Evolutionary conservation across 495 filamentous ascomycete species (phyloP), one percentile per base, ranked within the genome.

Genomic region (Pyrenopolyporus hunteri): DNA sequence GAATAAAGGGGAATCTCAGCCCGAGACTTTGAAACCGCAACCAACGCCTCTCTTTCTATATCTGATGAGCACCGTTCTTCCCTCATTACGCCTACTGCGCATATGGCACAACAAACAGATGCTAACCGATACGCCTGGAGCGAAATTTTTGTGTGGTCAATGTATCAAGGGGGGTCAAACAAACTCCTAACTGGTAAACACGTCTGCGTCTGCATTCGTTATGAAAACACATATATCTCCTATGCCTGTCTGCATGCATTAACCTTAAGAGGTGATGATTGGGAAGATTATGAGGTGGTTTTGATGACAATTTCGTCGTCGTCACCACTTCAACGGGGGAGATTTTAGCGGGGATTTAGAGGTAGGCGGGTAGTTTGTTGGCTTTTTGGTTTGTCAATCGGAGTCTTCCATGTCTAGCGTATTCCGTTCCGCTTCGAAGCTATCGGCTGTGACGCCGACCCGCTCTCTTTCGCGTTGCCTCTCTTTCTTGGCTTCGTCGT

Each of bases 401-500:
- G 69, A 71, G 47, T 71, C 69, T 42, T 71, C 69, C 69, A 71
- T 71, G 35, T 76, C 74, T 64, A 76, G 59, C 5, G 67, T 54
- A 22, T 76, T 73, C 6, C 73, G 70, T 33, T 75, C 73, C 8
- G 61, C 69, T 37, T 76, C 73, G 8, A 75, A 72, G 40, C 65
- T 72, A 11, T 70, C 72, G 11, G 73, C 73, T 35, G 73, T 74
- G 49, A 71, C 64, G 29, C 64, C 39, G 1, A 67, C 48, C 44
- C 64, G 39, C 43, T 67, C 63, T 20, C 51, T 57, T 31, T 60
- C 63, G 16, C 62, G 54, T 42, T 63, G 59, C 42, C 67, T 55
- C 39, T 70, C 67, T 47, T 69, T 70, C 48, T 69, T 71, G 6
- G 50, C 43, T 10, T 77, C 71, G 0, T 78, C 78, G n/a, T 79